phyloP scores from a whole-genome alignment of 306 rosid genomes.

The Vigna mungo region DNA sequence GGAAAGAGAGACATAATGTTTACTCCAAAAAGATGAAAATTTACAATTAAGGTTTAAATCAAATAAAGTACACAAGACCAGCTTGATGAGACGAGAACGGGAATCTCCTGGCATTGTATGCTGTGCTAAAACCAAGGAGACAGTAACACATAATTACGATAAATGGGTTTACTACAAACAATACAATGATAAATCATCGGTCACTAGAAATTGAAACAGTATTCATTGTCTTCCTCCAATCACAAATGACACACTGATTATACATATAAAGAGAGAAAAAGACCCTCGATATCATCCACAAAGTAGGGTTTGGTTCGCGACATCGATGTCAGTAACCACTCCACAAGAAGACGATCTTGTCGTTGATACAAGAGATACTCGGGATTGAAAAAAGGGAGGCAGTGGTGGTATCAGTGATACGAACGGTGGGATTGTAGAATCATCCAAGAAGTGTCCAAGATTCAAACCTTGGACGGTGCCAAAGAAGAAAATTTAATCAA shows the following conservation, averaged over 20 bases:
- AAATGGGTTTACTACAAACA: constrained; percentile 8
- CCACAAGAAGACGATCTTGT: too few relatives aligned
- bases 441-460: too few relatives aligned
- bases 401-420: too few relatives aligned
- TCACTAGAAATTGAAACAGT: neutral
- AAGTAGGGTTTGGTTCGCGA: too few relatives aligned
- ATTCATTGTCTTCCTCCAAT: neutral
- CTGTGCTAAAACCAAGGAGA: constrained; percentile 63
- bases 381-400: too few relatives aligned
- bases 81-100: constrained; percentile 82
- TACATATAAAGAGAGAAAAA: neutral
- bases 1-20: constrained; percentile 11
- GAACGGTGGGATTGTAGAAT: too few relatives aligned
- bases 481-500: too few relatives aligned
- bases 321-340: too few relatives aligned
- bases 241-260: neutral
- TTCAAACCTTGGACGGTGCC: too few relatives aligned
- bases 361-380: too few relatives aligned
- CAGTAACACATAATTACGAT: constrained; percentile 29
- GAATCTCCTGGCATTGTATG: constrained; percentile 86
- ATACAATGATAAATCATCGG: neutral
- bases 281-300: too few relatives aligned
- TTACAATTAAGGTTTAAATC: neutral
- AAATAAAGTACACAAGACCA: constrained; percentile 58
- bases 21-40: constrained; percentile 28